These are phyloP conservation scores for Alternaria sp. DNA, from an alignment of 2,329 filamentous ascomycete genomes.

Conservation along the genomic window DNA sequence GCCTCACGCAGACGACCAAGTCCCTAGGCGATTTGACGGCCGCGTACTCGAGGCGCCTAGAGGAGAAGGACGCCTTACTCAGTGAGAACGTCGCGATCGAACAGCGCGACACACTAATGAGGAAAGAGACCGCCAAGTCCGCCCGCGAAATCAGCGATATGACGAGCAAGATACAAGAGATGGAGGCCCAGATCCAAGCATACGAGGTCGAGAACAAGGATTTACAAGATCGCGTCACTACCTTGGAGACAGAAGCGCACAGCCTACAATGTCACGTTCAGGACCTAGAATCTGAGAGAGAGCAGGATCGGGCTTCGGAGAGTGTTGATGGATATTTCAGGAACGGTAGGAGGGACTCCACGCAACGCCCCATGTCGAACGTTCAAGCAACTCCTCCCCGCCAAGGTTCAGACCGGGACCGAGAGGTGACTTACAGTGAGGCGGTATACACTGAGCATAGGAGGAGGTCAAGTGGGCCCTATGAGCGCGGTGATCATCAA, in stretches of 20 bases:
- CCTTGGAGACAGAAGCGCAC: neutral
- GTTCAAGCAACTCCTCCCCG: too few species aligned
- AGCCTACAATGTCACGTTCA: neutral
- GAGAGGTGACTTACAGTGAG: neutral
- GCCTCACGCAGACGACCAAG: neutral
- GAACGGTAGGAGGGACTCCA: neutral
- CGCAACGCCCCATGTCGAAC: neutral
- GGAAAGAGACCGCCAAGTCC: neutral
- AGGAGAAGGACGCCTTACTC: neutral
- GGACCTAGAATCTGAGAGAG: neutral
- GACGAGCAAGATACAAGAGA: neutral
- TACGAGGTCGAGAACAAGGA: neutral
- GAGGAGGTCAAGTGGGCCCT: neutral
- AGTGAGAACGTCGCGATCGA: neutral
- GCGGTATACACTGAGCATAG: neutral
- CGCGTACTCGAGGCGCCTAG: neutral
- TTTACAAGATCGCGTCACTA: neutral
- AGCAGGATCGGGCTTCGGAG: neutral
- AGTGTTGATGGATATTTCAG: too few species aligned
- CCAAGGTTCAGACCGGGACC: neutral
- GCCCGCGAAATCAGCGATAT: neutral
- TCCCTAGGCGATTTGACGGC: neutral
- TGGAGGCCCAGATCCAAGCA: neutral
- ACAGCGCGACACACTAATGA: neutral
- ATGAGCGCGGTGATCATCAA: neutral